Evolutionary conservation across 257 asterid species (phyloP), one percentile per base, ranked within the genome.

Genomic region (Eustoma russellianum): DNA sequence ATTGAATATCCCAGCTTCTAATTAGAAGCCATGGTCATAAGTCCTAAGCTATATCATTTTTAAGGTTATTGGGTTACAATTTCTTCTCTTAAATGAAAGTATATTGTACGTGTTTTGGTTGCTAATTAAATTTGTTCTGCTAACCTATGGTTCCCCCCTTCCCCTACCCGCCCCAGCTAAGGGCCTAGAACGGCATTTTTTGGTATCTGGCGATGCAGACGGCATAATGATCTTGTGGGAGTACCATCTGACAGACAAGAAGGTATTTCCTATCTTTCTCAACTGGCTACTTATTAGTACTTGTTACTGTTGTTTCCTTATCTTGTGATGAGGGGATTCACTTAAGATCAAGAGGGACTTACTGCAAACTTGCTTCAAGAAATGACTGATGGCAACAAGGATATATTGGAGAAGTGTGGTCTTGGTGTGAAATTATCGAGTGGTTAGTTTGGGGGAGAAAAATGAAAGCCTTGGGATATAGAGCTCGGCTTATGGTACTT

Each of bases 151-250:
- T 5, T 43, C 17, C 17, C 30, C 30, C 3, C 43, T 10, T 0
- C 43, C 12, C 43, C 43, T 0, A 2, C n/a, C 48, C 11, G 10
- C 33, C 38, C 34, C 78, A 92, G 98, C 90, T 40, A 75, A 62
- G 68, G 70, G 75, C 64, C 75, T 82, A 77, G 74, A 63, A 54
- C 60, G 65, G 35, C 88, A 92, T 66, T 77, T 70, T 70, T 66
- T 92, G 67, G 78, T 88, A 17, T 87, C 98, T 40, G 98, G 98
- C 69, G 98, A 87, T 79, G 93, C 90, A 44, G 95, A 79, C 50
- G 98, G 97, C 16, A 64, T 72, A 55, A 85, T 85, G 63, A 63
- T 81, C 60, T 61, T 92, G 83, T 92, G 97, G 97, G 97, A 80
- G 66, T 73, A 64, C 60, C 70, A 77, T 43, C 78, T 79, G 67